phyloP scores from a whole-genome alignment of 2,329 filamentous ascomycete species.

The Chrysoporthe puriensis region DNA sequence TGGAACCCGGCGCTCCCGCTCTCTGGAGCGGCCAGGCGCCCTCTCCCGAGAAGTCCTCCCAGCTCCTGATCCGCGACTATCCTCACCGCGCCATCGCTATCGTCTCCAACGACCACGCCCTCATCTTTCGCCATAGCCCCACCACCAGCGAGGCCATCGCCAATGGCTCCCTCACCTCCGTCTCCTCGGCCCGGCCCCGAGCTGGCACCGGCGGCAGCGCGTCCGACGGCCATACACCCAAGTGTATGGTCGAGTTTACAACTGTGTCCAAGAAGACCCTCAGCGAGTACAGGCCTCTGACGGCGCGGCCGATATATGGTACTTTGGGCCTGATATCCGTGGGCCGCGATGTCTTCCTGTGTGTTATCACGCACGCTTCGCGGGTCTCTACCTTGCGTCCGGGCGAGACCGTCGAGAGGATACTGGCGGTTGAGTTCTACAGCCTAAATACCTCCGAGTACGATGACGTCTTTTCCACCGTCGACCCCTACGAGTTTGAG shows the following conservation, averaged over 20 bases:
- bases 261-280: conserved; percentile 67
- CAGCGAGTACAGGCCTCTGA: conserved; percentile 76
- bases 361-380: conserved; percentile 79
- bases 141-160: conserved; percentile 62
- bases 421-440: conserved; percentile 87
- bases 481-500: conserved; percentile 57
- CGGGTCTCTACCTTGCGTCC: conserved; percentile 82
- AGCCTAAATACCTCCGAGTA: conserved; percentile 87
- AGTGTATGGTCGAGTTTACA: conserved; percentile 89
- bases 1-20: conserved; percentile 48
- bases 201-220: conserved; percentile 39
- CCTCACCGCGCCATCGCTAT: conserved; percentile 88
- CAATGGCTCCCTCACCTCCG: conserved; percentile 62
- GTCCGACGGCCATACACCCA: conserved; percentile 53
- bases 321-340: conserved; percentile 88
- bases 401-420: conserved; percentile 87
- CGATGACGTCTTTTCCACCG: conserved; percentile 68
- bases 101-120: conserved; percentile 74
- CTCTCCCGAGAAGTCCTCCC: conserved; percentile 66
- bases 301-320: conserved; percentile 75
- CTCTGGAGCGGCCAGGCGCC: conserved; percentile 52
- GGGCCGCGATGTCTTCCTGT: conserved; percentile 84
- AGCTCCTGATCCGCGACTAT: conserved; percentile 82
- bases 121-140: conserved; percentile 81
- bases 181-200: conserved; percentile 51